A percentile compares a stretch with the other conserved stretches of the same genome.
phyloP scores from a whole-genome alignment of 495 filamentous ascomycete species.

The Aspergillus egyptiacus region DNA sequence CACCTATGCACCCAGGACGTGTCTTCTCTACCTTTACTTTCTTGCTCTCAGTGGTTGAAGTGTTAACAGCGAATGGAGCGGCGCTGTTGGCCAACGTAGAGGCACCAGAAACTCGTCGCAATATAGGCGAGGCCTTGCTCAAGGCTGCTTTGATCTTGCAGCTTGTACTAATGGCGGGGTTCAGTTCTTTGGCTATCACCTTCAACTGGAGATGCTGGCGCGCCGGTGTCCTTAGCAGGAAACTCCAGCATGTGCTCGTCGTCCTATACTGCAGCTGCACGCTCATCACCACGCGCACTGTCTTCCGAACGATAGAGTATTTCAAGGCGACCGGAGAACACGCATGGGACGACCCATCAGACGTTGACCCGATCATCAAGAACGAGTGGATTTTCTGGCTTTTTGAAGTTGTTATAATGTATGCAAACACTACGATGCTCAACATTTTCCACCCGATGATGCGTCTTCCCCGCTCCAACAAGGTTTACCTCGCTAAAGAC shows the following conservation, averaged over 20 bases:
- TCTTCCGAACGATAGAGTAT: constrained; percentile 64
- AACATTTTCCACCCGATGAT: constrained; percentile 58
- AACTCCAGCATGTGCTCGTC: constrained; percentile 51
- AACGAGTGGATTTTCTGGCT: constrained; percentile 72
- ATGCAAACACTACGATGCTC: constrained; percentile 52
- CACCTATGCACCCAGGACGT: constrained; percentile 70
- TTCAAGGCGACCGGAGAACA: constrained; percentile 39
- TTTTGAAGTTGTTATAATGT: constrained; percentile 63
- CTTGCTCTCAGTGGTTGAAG: constrained; percentile 57
- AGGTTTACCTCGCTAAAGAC: constrained; percentile 58
- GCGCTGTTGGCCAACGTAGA: constrained; percentile 48
- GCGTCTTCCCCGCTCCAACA: constrained; percentile 56
- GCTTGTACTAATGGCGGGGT: constrained; percentile 54
- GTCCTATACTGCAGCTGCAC: constrained; percentile 58
- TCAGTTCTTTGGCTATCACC: constrained; percentile 49
- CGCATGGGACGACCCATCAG: constrained; percentile 27
- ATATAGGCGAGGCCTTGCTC: constrained; percentile 52
- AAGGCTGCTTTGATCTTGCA: constrained; percentile 65
- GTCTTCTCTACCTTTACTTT: constrained; percentile 70
- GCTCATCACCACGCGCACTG: constrained; percentile 55
- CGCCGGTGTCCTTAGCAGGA: constrained; percentile 46
- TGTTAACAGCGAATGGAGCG: constrained; percentile 64
- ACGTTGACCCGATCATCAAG: constrained; percentile 50
- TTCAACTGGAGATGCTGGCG: constrained; percentile 57
- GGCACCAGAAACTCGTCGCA: constrained; percentile 35